phyloP scores from a whole-genome alignment of 2,329 filamentous ascomycete species.

The Polytolypa hystricis region DNA sequence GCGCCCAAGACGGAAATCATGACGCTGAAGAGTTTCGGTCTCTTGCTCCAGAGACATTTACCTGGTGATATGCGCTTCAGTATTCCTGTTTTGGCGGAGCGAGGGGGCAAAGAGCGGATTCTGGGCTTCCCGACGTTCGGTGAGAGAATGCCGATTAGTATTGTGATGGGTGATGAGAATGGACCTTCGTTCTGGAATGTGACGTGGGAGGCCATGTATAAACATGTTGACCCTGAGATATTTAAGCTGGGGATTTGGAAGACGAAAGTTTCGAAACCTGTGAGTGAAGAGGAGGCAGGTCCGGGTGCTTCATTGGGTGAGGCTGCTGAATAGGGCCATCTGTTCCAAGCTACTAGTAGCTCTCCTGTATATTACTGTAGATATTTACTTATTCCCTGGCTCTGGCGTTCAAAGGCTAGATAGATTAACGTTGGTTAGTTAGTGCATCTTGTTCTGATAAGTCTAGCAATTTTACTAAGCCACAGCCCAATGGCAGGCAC shows the following conservation, averaged over 20 bases:
- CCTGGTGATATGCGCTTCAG: slow-evolving; percentile 31
- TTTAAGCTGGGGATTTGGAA: background rate
- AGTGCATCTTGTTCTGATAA: no score
- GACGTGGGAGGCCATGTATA: slow-evolving; percentile 31
- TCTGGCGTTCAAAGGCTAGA: no score
- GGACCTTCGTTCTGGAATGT: slow-evolving; percentile 16
- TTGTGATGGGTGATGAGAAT: slow-evolving; percentile 14
- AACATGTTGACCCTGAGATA: slow-evolving; percentile 23
- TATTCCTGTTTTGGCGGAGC: slow-evolving; percentile 25
- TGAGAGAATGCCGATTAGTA: slow-evolving; percentile 13
- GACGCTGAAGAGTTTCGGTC: slow-evolving; percentile 8
- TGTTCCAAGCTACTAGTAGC: no score
- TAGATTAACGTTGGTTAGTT: no score
- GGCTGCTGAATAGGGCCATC: no score
- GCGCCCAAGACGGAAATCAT: background rate
- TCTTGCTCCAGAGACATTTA: slow-evolving; percentile 18
- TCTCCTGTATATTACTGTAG: no score
- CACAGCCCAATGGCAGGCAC: no score
- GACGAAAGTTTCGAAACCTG: no score
- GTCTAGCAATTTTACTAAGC: no score
- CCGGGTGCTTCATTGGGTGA: no score
- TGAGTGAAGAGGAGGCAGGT: no score
- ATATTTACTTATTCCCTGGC: no score
- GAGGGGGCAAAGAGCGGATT: slow-evolving; percentile 3
- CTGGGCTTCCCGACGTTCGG: slow-evolving; percentile 10